A percentile compares a stretch with the other conserved stretches of the same genome.
These are phyloP conservation scores for Dittrichia graveolens DNA, from an alignment of 129 eudicot species.

Conservation along the genomic window DNA sequence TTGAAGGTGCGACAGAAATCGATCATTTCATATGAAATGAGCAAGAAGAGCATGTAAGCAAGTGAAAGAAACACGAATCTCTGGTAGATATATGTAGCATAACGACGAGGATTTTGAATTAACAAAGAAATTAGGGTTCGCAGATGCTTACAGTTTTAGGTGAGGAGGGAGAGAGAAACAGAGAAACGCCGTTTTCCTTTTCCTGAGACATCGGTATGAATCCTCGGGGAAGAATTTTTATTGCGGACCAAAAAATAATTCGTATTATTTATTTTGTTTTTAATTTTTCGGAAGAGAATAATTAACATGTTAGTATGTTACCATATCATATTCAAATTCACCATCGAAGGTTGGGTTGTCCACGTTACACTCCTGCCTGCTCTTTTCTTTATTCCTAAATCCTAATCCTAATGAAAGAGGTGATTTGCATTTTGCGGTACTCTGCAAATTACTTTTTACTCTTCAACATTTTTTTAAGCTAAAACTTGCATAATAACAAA, in stretches of 20 bases:
- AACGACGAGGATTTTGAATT: slow-evolving; percentile 9
- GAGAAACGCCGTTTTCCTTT: slow-evolving; percentile 26
- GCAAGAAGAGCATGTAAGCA: slow-evolving; percentile 8
- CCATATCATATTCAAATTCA: not conserved
- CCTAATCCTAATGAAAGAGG: not conserved
- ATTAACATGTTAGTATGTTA: slow-evolving; percentile 19
- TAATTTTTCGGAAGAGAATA: not conserved
- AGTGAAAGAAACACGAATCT: slow-evolving; percentile 7
- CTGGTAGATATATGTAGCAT: not conserved
- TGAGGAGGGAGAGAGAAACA: slow-evolving; percentile 28
- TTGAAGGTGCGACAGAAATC: slow-evolving; percentile 11
- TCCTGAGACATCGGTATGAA: slow-evolving; percentile 45
- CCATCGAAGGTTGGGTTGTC: slow-evolving; percentile 14
- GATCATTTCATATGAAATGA: slow-evolving; percentile 22
- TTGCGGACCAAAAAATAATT: slow-evolving; percentile 26
- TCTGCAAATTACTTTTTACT: no score
- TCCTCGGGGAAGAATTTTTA: slow-evolving; percentile 15
- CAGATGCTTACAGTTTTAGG: slow-evolving; percentile 42
- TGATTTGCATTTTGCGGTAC: no score
- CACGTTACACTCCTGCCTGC: not conserved
- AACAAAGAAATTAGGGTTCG: slow-evolving; percentile 36
- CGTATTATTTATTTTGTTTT: not conserved
- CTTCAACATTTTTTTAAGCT: no score
- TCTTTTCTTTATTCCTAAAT: no score
- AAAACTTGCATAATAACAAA: no score